Evolutionary conservation across 1,284 basidiomycete genomes (phyloP), one percentile per base, ranked within the genome.

Genomic region (Spongispora temasekensis): DNA sequence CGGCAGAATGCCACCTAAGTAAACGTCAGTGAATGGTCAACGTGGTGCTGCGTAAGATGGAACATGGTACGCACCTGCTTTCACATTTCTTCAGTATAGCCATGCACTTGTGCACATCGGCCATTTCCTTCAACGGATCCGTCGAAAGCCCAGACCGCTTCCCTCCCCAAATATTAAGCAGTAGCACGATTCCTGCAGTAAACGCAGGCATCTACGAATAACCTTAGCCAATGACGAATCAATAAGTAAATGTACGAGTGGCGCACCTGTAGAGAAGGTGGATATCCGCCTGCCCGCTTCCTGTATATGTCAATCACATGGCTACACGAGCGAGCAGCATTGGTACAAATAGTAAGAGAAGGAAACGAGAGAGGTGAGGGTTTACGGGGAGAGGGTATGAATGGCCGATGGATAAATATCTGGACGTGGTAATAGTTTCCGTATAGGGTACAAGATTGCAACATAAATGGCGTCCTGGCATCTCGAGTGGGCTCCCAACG

Each of bases 281-380:
- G 64, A 12, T 70, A 64, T 23, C 65, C 46, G 5, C 53, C 62
- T 2, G 74, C 67, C 30, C 82, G 75, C 57, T 72, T 75, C 58
- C 77, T 74, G 59, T 82, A 79, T 5, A 82, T 76, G 64, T 93
- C 87, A 25, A 89, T 77, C 32, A 94, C 82, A 68, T 91, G 91
- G 44, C 83, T 85, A 61, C 88, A 91, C 3, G 88, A 88, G n/a
- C 92, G 79, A 0, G 93, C 90, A 1, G 93, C 93, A 63, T 92
- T 94, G 19, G 88, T 89, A 71, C 93, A 94, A 54, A 95, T 93
- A 0, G 91, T 89, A 17, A 94, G 79, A 0, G 90, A 92, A 0
- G 93, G 90, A 79, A 87, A 70, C 7, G 86, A 79, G 2, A 88
- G 70, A 1, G 83, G 78, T 0, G 85, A 83, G 0, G 82, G 81